Percentiles rank a stretch among this genome's conserved stretches.
These are phyloP conservation scores for Linnemannia schmuckeri DNA, from an alignment of 192 early-diverging fungal species.

Conservation along the genomic window DNA sequence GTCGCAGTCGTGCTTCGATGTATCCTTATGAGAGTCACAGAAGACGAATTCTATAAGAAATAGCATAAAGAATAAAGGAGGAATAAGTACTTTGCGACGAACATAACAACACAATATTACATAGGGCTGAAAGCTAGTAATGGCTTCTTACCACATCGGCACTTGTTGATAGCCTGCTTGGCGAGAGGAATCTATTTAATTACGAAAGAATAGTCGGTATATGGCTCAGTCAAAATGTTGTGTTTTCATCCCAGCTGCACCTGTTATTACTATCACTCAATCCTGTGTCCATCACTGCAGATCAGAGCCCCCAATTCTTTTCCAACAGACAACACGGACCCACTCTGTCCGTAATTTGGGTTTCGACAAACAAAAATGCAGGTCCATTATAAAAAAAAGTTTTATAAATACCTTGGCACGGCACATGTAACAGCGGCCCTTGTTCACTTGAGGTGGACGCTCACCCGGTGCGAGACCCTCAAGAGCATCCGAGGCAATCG, in stretches of 20 bases:
- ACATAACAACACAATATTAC: neutral
- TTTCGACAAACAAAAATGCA: slow-evolving; percentile 10
- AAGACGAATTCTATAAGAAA: slow-evolving; percentile 69
- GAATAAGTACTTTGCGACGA: neutral
- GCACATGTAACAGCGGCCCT: slow-evolving; percentile 78
- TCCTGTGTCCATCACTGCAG: neutral
- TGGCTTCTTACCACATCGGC: slow-evolving; percentile 69
- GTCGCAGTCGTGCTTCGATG: slow-evolving; percentile 82
- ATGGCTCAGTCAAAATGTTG: neutral
- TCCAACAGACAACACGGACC: neutral
- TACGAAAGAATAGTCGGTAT: neutral
- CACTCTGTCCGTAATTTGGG: neutral
- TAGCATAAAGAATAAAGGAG: neutral
- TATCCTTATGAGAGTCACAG: slow-evolving; percentile 80
- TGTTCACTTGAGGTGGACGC: slow-evolving; percentile 72
- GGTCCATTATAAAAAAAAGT: neutral
- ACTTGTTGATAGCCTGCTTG: slow-evolving; percentile 84
- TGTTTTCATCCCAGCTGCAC: neutral
- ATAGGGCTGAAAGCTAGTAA: neutral
- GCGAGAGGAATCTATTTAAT: slow-evolving; percentile 72
- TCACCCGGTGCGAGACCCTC: slow-evolving; percentile 58
- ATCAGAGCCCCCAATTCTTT: slow-evolving; percentile 1
- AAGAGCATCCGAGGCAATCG: slow-evolving; percentile 37
- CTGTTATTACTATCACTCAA: neutral
- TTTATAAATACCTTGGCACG: slow-evolving; percentile 66